phyloP scores from a whole-genome alignment of 306 rosid species.

The Vigna hirtella region DNA sequence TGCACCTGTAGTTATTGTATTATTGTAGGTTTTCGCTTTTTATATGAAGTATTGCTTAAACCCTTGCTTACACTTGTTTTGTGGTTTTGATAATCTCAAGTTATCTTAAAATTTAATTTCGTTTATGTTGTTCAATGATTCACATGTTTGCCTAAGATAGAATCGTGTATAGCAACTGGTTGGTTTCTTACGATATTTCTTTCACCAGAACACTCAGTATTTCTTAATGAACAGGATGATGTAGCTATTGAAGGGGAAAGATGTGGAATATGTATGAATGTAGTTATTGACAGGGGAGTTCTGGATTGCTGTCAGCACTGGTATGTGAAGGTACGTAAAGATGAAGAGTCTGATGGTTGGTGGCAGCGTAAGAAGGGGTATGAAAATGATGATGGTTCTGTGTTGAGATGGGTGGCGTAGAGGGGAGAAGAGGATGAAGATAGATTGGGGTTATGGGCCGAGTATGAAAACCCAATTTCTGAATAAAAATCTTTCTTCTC shows the following conservation, averaged over 20 bases:
- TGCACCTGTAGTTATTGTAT: no score
- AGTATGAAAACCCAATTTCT: no score
- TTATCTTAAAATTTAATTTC: not conserved
- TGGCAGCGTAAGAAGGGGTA: no score
- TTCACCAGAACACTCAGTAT: slow-evolving; percentile 7
- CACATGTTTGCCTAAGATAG: not conserved
- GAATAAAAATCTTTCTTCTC: no score
- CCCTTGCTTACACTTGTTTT: slow-evolving; percentile 30
- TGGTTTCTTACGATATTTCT: slow-evolving; percentile 21
- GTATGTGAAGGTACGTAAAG: slow-evolving; percentile 44
- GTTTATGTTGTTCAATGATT: not conserved
- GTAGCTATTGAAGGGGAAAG: slow-evolving; percentile 66
- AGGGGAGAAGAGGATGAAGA: no score
- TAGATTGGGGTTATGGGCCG: no score
- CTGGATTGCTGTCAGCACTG: slow-evolving; percentile 98
- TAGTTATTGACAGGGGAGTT: slow-evolving; percentile 88
- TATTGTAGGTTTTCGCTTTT: not conserved
- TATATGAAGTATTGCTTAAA: slow-evolving; percentile 26
- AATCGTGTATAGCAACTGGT: not conserved
- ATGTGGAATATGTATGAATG: slow-evolving; percentile 97
- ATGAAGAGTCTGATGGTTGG: no score
- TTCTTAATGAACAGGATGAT: slow-evolving; percentile 61
- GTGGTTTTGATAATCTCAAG: not conserved
- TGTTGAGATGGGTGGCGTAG: no score
- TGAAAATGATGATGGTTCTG: no score